Evolutionary conservation across 73 alveolate species (phyloP).

Genomic region (Uronychia binucleata): DNA sequence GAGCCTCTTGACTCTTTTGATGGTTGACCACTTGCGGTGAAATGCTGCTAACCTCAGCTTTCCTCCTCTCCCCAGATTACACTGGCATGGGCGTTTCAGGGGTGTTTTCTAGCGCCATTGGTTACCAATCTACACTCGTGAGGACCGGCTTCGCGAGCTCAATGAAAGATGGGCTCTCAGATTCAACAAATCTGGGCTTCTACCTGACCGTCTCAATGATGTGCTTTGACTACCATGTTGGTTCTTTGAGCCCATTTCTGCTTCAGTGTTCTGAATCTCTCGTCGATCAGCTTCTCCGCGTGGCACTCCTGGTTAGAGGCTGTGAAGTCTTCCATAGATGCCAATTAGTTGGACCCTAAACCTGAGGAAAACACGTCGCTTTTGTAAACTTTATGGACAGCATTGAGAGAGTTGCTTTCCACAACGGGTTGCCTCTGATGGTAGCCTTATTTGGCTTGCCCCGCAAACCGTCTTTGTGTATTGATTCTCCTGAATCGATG

Average conservation of each 20-base stretch:
- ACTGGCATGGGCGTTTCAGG: constrained; percentile 46
- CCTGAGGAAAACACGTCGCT: constrained; percentile 97
- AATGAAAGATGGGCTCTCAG: constrained; percentile 92
- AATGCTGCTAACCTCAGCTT: too few species aligned
- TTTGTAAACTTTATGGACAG: constrained; percentile 94
- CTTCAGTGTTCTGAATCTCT: constrained; percentile 73
- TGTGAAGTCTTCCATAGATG: constrained; percentile 94
- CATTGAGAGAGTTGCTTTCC: constrained; percentile 88
- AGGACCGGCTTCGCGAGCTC: constrained; percentile 76
- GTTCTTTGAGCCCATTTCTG: constrained; percentile 6
- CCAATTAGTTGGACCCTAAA: constrained; percentile 84
- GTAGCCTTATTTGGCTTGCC: constrained; percentile 95
- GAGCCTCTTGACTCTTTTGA: constrained; percentile 18
- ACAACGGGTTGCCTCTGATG: constrained; percentile 98
- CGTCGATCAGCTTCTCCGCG: constrained; percentile 88
- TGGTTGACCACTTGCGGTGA: too few species aligned
- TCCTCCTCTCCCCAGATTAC: neutral
- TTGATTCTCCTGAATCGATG: constrained; percentile 85
- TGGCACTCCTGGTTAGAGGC: constrained; percentile 90
- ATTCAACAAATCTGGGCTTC: constrained; percentile 93
- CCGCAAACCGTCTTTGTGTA: constrained; percentile 91
- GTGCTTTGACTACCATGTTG: constrained; percentile 66
- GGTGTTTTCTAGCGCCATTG: constrained; percentile 14
- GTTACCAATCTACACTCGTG: constrained; percentile 48
- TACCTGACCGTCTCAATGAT: constrained; percentile 74